phyloP scores from a whole-genome alignment of 2,329 filamentous ascomycete genomes.

The Fonsecaea erecta region DNA sequence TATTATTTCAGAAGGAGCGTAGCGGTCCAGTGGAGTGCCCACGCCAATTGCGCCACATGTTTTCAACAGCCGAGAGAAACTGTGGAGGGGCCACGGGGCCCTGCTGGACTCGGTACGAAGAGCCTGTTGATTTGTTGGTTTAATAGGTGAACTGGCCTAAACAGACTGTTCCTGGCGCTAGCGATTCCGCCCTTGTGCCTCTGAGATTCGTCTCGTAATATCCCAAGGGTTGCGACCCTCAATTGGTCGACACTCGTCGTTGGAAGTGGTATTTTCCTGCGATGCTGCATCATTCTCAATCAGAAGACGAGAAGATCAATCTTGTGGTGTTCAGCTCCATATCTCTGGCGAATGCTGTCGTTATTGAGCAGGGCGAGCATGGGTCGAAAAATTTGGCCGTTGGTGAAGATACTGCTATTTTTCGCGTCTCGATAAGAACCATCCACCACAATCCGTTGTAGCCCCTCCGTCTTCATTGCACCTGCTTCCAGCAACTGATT shows the following conservation, averaged over 20 bases:
- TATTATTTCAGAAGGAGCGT: neutral
- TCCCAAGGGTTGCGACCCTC: neutral
- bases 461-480: slow-evolving; percentile 71
- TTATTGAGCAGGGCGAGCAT: slow-evolving; percentile 75
- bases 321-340: slow-evolving; percentile 18
- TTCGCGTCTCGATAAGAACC: slow-evolving; percentile 93
- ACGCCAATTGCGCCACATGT: neutral
- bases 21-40: neutral
- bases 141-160: neutral
- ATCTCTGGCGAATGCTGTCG: slow-evolving; percentile 59
- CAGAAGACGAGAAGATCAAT: slow-evolving; percentile 35
- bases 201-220: no score
- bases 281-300: neutral
- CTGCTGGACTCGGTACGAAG: no score
- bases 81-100: neutral
- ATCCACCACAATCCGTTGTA: slow-evolving; percentile 84
- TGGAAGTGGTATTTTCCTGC: neutral
- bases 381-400: slow-evolving; percentile 88
- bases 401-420: slow-evolving; percentile 90
- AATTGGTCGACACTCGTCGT: neutral
- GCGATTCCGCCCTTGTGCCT: neutral
- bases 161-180: slow-evolving; percentile 11
- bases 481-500: slow-evolving; percentile 82
- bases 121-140: neutral
- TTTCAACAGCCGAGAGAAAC: neutral